phyloP scores from a whole-genome alignment of 2,329 filamentous ascomycete genomes.

The Aspergillus phoenicis region DNA sequence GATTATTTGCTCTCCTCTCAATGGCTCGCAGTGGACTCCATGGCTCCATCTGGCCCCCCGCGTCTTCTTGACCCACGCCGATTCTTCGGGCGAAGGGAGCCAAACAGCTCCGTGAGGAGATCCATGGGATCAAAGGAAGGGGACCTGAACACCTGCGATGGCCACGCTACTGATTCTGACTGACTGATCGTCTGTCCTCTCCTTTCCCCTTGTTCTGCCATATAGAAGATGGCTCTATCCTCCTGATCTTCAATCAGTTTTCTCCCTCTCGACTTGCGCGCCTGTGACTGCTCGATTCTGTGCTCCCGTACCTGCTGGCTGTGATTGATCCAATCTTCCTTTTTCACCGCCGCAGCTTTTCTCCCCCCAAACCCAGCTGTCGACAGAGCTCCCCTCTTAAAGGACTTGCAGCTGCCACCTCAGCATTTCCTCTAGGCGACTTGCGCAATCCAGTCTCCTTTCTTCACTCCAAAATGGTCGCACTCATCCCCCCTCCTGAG shows the following conservation, averaged over 20 bases:
- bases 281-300: not conserved
- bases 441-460: not conserved
- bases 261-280: not conserved
- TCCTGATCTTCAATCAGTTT: not conserved
- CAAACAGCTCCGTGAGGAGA: not conserved
- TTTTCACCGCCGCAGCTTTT: conserved; percentile 1
- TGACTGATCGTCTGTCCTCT: not conserved
- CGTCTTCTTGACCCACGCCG: conserved; percentile 10
- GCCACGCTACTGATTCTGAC: not conserved
- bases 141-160: not conserved
- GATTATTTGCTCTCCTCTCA: not conserved
- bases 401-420: not conserved
- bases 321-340: not conserved
- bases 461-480: conserved; percentile 48
- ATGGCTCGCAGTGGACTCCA: not conserved
- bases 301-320: not conserved
- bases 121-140: not conserved
- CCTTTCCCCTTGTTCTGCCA: not conserved
- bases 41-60: conserved; percentile 8
- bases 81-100: conserved; percentile 23
- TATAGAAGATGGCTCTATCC: not conserved
- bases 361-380: not conserved
- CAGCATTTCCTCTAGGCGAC: not conserved
- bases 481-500: conserved; percentile 58
- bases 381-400: not conserved